Evolutionary conservation across 2,329 filamentous ascomycete genomes (phyloP).

Genomic region (Ceratocystis albifundus): DNA sequence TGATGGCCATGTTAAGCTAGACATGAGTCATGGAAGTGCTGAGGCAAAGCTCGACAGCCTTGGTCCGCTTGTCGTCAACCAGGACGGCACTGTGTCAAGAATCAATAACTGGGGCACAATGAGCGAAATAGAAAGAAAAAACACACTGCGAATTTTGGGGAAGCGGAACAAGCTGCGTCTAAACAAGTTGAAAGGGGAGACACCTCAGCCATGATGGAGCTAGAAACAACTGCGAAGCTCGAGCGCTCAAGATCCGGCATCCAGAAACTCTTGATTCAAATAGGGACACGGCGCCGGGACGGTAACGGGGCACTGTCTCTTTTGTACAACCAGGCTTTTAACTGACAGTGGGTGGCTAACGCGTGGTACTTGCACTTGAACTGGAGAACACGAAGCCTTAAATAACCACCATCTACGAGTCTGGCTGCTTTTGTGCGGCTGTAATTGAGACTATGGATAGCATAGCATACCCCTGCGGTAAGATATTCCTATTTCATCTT

Average conservation of each 20-base stretch:
- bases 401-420: background rate
- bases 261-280: background rate
- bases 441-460: background rate
- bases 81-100: slow-evolving; percentile 57
- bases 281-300: background rate
- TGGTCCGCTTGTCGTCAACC: slow-evolving; percentile 62
- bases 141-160: slow-evolving; percentile 54
- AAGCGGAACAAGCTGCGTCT: slow-evolving; percentile 56
- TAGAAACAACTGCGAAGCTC: too few relatives aligned
- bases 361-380: background rate
- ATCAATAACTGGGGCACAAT: slow-evolving; percentile 65
- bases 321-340: background rate
- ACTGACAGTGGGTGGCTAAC: background rate
- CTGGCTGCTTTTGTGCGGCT: background rate
- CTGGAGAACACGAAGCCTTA: background rate
- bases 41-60: slow-evolving; percentile 53
- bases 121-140: slow-evolving; percentile 54
- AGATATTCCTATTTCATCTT: background rate
- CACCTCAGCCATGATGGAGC: background rate
- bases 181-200: slow-evolving; percentile 36
- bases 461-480: background rate
- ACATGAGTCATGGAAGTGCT: slow-evolving; percentile 29
- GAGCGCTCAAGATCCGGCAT: background rate
- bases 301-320: background rate
- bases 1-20: slow-evolving; percentile 27